Base-by-base conservation (phyloP, 108 stramenopile genomes). In the Cyclostephanos tholiformis region DNA sequence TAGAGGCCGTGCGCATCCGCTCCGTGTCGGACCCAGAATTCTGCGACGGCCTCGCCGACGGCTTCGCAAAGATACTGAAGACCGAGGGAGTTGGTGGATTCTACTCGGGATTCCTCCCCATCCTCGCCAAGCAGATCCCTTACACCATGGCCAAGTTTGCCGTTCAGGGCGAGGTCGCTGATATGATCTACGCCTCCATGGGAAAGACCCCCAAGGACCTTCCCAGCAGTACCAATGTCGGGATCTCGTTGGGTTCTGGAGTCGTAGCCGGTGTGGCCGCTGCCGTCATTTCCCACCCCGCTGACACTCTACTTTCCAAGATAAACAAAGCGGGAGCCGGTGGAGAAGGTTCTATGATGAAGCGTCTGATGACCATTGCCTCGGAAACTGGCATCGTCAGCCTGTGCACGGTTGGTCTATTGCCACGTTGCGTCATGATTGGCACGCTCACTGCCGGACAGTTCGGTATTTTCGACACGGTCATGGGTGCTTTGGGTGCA, bases 81-180 rank as follows among this genome's bases (percentile, higher is more conserved):
- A 65, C 84, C 26, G 95, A 95, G 65, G 95, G 95, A 60, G 70
- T 98, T 70, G 84, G 85, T 13, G 99, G 97, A 65, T 98, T 99
- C 85, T 99, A 98, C 90, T 85, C 92, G 39, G 97, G 97, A 66
- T 92, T 99, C 74, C 50, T 84, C 55, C 99, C 99, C 72, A 98
- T 99, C 73, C 86, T 97, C 67, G 89, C 95, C 79, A 98, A 98
- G 88, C 99, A 99, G 85, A 87, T 99, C 77, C 99, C 99, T 32
- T 98, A 98, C 95, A 99, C 99, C 69, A 97, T 97, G 94, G 96
- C 96, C 59, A 99, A 99, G 86, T 98, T 99, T 67, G 96, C 97
- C 41, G 99, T 98, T 7, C 97, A 98, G 85, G 98, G 97, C 65
- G 77, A 69, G 65, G 98, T 93, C 14, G 97, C 97, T 27, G 98